Conservation (phyloP, 2,329 filamentous ascomycete genomes). For the Pochonia chlamydosporia region DNA sequence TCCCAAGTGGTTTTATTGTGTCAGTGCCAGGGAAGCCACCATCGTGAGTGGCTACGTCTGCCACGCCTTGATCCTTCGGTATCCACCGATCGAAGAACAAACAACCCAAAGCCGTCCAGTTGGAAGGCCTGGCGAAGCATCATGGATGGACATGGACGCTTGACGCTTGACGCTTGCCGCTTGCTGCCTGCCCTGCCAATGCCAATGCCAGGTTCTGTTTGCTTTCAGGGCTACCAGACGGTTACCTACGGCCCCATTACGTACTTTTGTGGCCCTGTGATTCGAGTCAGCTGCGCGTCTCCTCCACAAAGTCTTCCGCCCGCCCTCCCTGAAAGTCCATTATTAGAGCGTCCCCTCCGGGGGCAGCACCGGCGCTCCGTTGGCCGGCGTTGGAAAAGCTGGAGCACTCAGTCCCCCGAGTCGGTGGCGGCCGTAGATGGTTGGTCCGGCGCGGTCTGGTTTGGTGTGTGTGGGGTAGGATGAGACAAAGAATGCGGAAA, state of each 20-base stretch:
- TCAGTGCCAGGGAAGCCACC: background rate
- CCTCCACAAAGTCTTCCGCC: constrained; percentile 2
- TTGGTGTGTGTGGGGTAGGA: constrained; percentile 2
- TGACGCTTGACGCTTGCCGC: no score
- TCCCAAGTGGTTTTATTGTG: background rate
- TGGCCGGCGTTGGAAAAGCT: background rate
- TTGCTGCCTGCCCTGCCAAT: background rate
- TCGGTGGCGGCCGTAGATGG: constrained; percentile 4
- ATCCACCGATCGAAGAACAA: background rate
- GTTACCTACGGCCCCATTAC: constrained; percentile 10
- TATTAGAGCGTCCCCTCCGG: background rate
- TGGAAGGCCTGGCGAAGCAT: background rate
- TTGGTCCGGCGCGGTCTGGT: constrained; percentile 4
- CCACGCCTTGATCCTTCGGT: background rate
- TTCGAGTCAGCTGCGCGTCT: constrained; percentile 9
- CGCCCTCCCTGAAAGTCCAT: background rate
- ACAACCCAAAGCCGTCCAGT: background rate
- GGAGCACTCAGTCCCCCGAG: background rate
- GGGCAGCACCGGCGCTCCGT: constrained; percentile 1
- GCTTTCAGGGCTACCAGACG: background rate
- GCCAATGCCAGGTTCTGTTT: background rate
- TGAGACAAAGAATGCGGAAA: constrained; percentile 1
- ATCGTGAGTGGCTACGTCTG: constrained; percentile 1
- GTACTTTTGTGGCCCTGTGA: constrained; percentile 12
- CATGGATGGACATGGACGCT: no score